These are phyloP conservation scores for Tuber brumale DNA, from an alignment of 495 filamentous ascomycete genomes.

Conservation along the genomic window DNA sequence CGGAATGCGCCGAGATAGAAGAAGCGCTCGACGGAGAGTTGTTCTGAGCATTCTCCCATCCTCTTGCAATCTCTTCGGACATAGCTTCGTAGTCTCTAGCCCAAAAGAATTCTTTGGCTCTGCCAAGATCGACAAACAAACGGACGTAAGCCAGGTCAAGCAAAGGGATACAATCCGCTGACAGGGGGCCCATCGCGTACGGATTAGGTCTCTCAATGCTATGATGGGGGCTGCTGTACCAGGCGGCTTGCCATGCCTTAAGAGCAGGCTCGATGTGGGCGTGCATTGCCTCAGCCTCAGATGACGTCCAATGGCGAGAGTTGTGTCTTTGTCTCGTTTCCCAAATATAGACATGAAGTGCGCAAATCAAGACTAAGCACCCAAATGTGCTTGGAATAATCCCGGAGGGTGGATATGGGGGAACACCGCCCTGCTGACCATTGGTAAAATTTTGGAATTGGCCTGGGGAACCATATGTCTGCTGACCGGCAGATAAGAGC, in stretches of 20 bases:
- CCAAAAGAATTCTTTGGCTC: conserved; percentile 92
- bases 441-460: conserved; percentile 34
- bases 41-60: conserved; percentile 45
- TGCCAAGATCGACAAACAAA: conserved; percentile 84
- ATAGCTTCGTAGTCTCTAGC: conserved; percentile 88
- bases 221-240: conserved; percentile 80
- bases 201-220: conserved; percentile 85
- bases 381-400: conserved; percentile 88
- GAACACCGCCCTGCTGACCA: conserved; percentile 38
- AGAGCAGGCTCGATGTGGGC: conserved; percentile 91
- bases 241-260: conserved; percentile 90
- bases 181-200: conserved; percentile 77
- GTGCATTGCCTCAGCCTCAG: conserved; percentile 94
- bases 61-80: conserved; percentile 80
- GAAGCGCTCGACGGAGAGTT: conserved; percentile 46
- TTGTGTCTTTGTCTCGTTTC: conserved; percentile 89
- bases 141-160: conserved; percentile 90
- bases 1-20: conserved; percentile 48
- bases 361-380: conserved; percentile 88
- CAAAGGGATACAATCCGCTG: conserved; percentile 90
- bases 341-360: conserved; percentile 97
- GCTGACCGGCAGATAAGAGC: conserved; percentile 51
- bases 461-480: conserved; percentile 47
- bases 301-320: conserved; percentile 80
- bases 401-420: conserved; percentile 38